A percentile compares a stretch with the other conserved stretches of the same genome.
Conservation (phyloP, 768 basidiomycete species). For the Calocybe cyanea region DNA sequence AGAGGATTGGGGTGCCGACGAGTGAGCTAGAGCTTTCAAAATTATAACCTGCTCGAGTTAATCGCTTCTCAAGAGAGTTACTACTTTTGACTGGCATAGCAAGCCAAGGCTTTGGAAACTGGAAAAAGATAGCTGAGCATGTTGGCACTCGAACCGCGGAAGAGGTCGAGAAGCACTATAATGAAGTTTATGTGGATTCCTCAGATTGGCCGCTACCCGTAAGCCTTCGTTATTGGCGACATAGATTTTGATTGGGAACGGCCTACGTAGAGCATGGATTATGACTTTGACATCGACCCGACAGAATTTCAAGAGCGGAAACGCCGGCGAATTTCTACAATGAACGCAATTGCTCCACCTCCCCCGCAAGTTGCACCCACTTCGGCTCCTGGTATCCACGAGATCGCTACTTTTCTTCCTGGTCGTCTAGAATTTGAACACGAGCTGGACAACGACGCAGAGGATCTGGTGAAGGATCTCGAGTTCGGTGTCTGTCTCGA, state of each 20-base stretch:
- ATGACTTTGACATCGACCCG: constrained; percentile 66
- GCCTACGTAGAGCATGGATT: constrained; percentile 43
- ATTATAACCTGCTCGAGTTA: neutral
- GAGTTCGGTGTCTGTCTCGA: constrained; percentile 89
- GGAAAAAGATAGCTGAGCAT: constrained; percentile 94
- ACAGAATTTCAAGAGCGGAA: constrained; percentile 88
- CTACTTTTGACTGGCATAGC: constrained; percentile 85
- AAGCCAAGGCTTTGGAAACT: constrained; percentile 89
- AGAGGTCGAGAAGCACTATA: constrained; percentile 90
- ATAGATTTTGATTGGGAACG: constrained; percentile 1
- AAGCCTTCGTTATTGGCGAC: constrained; percentile 24
- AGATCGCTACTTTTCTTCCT: constrained; percentile 89
- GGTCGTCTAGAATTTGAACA: constrained; percentile 99
- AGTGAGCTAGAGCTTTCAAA: constrained; percentile 47
- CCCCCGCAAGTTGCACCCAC: constrained; percentile 75
- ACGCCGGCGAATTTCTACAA: constrained; percentile 79
- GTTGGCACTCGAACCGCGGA: constrained; percentile 92
- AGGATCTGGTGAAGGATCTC: constrained; percentile 91
- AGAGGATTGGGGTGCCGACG: constrained; percentile 96
- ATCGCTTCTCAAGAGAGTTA: constrained; percentile 60
- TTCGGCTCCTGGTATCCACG: constrained; percentile 89
- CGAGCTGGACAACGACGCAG: constrained; percentile 95
- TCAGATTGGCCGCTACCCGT: constrained; percentile 80
- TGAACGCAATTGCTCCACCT: constrained; percentile 56
- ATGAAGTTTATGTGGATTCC: constrained; percentile 73